These are phyloP conservation scores for Backusella psychrophila DNA, from an alignment of 192 early-diverging fungal species.

Conservation along the genomic window DNA sequence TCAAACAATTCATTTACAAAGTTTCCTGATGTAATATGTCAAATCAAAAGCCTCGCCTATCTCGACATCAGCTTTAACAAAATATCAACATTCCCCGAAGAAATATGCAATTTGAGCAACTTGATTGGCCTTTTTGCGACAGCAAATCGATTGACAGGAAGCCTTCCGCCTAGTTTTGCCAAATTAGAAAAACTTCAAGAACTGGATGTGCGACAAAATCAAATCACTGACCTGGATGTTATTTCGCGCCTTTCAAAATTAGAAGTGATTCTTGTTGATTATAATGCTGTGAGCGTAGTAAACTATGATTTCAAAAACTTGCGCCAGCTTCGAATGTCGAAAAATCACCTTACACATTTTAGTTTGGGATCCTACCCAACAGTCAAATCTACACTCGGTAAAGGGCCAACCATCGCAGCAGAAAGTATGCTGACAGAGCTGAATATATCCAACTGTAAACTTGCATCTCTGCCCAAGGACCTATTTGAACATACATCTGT, in stretches of 20 bases:
- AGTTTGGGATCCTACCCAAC: conserved; percentile 47
- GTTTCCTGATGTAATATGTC: conserved; percentile 67
- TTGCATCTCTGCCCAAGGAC: conserved; percentile 58
- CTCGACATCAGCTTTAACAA: conserved; percentile 85
- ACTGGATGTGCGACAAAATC: conserved; percentile 82
- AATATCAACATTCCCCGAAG: conserved; percentile 69
- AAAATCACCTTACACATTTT: conserved; percentile 72
- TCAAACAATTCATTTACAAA: conserved; percentile 76
- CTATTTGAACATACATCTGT: conserved; percentile 55
- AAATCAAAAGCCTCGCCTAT: conserved; percentile 57
- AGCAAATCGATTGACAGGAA: conserved; percentile 72
- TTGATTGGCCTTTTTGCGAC: conserved; percentile 65
- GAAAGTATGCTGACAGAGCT: conserved; percentile 35
- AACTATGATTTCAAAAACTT: conserved; percentile 57
- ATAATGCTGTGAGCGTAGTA: conserved; percentile 66
- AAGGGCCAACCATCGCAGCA: neutral
- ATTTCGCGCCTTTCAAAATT: conserved; percentile 54
- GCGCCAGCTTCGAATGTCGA: conserved; percentile 52
- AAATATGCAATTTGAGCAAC: conserved; percentile 62
- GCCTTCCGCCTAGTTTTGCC: conserved; percentile 60
- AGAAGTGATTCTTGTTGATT: conserved; percentile 63
- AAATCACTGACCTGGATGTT: conserved; percentile 62
- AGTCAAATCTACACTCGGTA: neutral
- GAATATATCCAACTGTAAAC: conserved; percentile 67
- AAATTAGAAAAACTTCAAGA: conserved; percentile 60